Evolutionary conservation across 495 filamentous ascomycete genomes (phyloP), one percentile per base, ranked within the genome.

Genomic region (Xylaria acuta): DNA sequence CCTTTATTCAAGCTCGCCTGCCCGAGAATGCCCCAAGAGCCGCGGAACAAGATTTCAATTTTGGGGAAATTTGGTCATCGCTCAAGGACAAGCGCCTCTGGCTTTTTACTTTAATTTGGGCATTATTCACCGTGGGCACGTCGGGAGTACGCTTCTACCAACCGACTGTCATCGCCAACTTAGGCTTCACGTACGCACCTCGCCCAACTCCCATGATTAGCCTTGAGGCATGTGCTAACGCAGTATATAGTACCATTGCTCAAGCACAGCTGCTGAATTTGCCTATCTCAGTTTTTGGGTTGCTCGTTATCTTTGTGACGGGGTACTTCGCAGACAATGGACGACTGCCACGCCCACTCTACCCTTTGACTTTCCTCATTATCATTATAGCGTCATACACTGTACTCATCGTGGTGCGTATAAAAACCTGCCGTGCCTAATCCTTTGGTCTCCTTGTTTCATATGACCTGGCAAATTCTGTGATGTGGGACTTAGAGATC

Each of bases 141-240:
- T 80, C 77, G n/a, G 83, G 83, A 4, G 80, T 85, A 7, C 80
- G 75, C 36, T 85, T 85, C 70, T 84, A 84, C 36, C 82, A 83
- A 43, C 77, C 82, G 0, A 85, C 82, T 0, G 82, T 85, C 20
- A 85, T 85, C 71, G 79, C 82, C 3, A 77, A 83, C 63, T 78
- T 85, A 2, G 83, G 83, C 1, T 84, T 83, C 56, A 80, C 83
- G 79, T 80, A 69, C 69, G 78, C 77, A 47, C 20, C 5, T 49
- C 27, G 64, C 11, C 53, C 62, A 12, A n/a, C 12, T 41, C 34
- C 47, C 20, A 18, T n/a, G 18, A 49, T 5, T 2, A 8, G 7
- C 16, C 0, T 47, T 49, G 3, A 16, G 2, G 27, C 16, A 64
- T 30, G 0, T 22, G 5, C 32, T 75, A 25, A 78, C 64, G 45